These are phyloP conservation scores for Pseudocercospora macadamiae DNA, from an alignment of 2,329 filamentous ascomycete species.

Conservation along the genomic window DNA sequence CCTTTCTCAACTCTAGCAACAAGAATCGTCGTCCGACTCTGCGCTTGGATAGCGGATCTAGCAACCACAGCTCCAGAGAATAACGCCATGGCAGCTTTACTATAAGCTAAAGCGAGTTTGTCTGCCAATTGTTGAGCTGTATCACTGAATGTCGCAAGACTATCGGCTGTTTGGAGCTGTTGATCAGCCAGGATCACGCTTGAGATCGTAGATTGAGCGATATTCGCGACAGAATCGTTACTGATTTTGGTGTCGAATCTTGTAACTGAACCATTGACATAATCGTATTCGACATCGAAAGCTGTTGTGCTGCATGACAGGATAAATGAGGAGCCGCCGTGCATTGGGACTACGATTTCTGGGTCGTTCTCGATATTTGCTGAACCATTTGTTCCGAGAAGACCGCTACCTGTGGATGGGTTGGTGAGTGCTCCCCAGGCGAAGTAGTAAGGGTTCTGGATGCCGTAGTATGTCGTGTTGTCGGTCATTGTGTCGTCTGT, in stretches of 20 bases:
- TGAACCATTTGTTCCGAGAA: background rate
- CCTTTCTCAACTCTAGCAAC: background rate
- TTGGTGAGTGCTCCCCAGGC: background rate
- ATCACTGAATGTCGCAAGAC: background rate
- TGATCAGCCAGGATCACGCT: background rate
- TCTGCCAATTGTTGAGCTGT: background rate
- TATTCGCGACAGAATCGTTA: background rate
- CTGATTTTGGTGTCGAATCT: background rate
- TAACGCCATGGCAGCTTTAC: background rate
- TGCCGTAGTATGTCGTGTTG: background rate
- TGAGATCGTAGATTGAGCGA: background rate
- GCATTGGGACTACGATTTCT: background rate
- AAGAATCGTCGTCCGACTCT: background rate
- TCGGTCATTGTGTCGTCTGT: background rate
- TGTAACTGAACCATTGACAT: background rate
- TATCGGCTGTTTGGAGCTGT: background rate
- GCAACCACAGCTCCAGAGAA: background rate
- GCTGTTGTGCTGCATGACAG: background rate
- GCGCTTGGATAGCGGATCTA: background rate
- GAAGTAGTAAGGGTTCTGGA: background rate
- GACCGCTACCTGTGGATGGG: background rate
- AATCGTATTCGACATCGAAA: background rate
- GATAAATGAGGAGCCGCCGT: background rate
- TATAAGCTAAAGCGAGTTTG: background rate
- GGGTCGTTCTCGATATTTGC: background rate